A percentile compares a stretch with the other conserved stretches of the same genome.
phyloP scores from a whole-genome alignment of 768 basidiomycete genomes.

The Dioszegia crocea region DNA sequence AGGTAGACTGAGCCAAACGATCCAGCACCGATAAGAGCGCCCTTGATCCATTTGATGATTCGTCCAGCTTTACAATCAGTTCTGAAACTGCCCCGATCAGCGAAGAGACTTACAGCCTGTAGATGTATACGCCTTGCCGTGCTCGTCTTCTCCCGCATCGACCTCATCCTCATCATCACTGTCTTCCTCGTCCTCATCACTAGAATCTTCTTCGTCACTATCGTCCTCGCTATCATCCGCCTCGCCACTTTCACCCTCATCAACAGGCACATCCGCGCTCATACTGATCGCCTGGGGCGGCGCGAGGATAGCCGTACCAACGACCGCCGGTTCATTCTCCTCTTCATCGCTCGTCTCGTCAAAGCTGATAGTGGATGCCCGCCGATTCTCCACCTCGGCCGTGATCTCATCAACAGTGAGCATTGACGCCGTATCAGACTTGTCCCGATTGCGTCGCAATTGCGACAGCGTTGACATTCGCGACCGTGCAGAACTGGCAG shows the following conservation, averaged over 20 bases:
- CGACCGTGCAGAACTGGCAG: slow-evolving; percentile 47
- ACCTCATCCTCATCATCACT: slow-evolving; percentile 45
- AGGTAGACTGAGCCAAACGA: slow-evolving; percentile 94
- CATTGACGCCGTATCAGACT: slow-evolving; percentile 81
- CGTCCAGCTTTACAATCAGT: slow-evolving; percentile 52
- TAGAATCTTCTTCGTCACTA: slow-evolving; percentile 28
- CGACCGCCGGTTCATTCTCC: slow-evolving; percentile 4
- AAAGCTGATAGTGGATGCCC: slow-evolving; percentile 56
- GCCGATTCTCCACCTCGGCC: slow-evolving; percentile 71
- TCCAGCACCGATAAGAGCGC: slow-evolving; percentile 88
- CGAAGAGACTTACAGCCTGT: slow-evolving; percentile 54
- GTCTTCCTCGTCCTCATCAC: slow-evolving; percentile 52
- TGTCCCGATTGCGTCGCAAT: slow-evolving; percentile 55
- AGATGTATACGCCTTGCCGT: slow-evolving; percentile 57
- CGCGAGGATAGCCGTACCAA: slow-evolving; percentile 12
- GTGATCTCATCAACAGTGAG: slow-evolving; percentile 98
- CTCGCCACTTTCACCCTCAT: slow-evolving; percentile 20
- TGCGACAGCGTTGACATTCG: slow-evolving; percentile 59
- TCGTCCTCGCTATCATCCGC: slow-evolving; percentile 18
- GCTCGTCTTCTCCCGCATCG: slow-evolving; percentile 36
- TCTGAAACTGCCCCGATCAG: neutral
- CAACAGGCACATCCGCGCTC: slow-evolving; percentile 11
- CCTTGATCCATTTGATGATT: slow-evolving; percentile 90
- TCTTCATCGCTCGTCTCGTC: slow-evolving; percentile 54
- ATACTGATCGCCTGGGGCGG: slow-evolving; percentile 26